Conservation (phyloP, 345 rosid genomes). For the Eutrema yunnanense region DNA sequence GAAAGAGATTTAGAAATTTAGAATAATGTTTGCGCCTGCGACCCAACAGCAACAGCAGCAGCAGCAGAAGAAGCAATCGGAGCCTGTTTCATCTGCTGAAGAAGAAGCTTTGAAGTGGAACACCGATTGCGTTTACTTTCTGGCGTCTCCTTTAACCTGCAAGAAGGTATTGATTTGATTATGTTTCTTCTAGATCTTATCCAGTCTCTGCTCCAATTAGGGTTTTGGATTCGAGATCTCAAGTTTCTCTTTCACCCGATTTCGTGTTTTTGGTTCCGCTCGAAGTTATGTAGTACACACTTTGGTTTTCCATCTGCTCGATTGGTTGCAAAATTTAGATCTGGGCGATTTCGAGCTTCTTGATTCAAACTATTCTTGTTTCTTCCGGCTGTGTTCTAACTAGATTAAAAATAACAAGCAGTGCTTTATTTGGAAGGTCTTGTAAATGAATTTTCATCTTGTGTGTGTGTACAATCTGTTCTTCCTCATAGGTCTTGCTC, state of each 20-base stretch:
- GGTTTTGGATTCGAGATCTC: constrained; percentile 36
- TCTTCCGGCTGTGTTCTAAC: not conserved
- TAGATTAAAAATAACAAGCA: not conserved
- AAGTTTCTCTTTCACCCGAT: not conserved
- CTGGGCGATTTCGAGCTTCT: constrained; percentile 6
- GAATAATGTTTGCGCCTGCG: constrained; percentile 53
- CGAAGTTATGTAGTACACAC: not conserved
- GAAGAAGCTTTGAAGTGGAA: constrained; percentile 87
- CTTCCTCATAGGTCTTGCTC: not conserved
- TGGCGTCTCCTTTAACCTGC: constrained; percentile 93
- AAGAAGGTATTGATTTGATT: constrained; percentile 60
- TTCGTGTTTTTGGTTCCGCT: not conserved
- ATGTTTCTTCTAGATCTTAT: not conserved
- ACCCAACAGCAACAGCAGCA: constrained; percentile 34
- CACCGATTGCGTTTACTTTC: constrained; percentile 95
- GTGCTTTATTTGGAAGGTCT: not conserved
- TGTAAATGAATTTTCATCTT: not conserved
- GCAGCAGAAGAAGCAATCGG: constrained; percentile 29
- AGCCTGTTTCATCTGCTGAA: constrained; percentile 36
- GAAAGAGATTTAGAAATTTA: constrained; percentile 12
- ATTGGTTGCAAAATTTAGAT: constrained; percentile 12
- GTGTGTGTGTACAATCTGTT: not conserved
- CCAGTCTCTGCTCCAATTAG: constrained; percentile 16
- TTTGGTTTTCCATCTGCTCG: not conserved
- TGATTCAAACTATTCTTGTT: not conserved